Base-by-base conservation (phyloP, 768 basidiomycete species). In the Suillus subalutaceus region DNA sequence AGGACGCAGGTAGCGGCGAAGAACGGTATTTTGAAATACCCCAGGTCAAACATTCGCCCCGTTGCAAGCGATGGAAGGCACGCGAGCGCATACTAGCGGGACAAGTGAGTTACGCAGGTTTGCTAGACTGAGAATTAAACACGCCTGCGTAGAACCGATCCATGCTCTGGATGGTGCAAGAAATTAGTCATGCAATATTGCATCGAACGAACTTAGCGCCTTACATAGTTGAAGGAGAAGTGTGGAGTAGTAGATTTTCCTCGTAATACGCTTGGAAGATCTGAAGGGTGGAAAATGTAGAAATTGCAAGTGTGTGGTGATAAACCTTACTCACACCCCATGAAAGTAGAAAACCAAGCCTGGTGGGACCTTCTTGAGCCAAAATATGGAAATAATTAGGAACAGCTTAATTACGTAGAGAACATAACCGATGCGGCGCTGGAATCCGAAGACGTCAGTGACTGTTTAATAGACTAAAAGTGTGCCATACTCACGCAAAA, bases 81-180 rank as follows among this genome's bases (percentile, higher is more conserved):
- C 7, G 86, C 77, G 0, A 90, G 80, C 13, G 89, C 80, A 69
- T 88, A 89, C 89, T 91, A 20, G 8, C 1, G 40, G n/a, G 56
- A 12, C 18, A 35, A 7, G 10, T 60, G n/a, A 52, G 37, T 23
- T 13, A 26, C 58, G 15, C 23, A 52, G 38, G 60, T 40, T 63
- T 44, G 48, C 44, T 30, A 46, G 56, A 50, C 50, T 55, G 1
- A 13, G 44, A 60, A n/a, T 8, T 32, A 66, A 35, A 66, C 71
- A 8, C 48, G 86, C 90, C 79, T 92, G 91, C 20, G 89, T 78
- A 1, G 91, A 93, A 7, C 92, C 91, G 43, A 93, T 93, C 91
- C 91, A 93, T 55, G 91, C 86, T 57, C 91, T 92, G 67, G 32
- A 20, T 59, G 64, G 6, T 20, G 18, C 18, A 55, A 37, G 32